Conservation (phyloP, 2,329 filamentous ascomycete species). For the Penicillium italicum region DNA sequence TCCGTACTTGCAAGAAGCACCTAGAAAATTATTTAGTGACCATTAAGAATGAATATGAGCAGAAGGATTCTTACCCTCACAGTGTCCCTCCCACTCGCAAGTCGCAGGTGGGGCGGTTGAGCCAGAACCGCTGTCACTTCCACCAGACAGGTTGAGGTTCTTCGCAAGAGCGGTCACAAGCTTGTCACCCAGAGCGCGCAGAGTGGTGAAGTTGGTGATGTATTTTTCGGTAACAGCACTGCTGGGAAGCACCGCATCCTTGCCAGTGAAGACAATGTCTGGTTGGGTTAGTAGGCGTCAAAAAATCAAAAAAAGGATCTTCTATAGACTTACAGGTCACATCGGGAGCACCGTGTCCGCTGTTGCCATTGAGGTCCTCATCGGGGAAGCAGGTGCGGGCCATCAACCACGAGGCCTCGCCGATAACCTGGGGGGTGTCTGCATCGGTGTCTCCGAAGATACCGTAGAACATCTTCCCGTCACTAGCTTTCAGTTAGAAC, state of each 20-base stretch:
- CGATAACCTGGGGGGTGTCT: constrained; percentile 29
- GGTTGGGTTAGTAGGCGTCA: background rate
- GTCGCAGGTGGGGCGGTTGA: background rate
- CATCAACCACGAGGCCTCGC: constrained; percentile 36
- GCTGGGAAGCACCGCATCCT: constrained; percentile 24
- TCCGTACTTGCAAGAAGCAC: constrained; percentile 11
- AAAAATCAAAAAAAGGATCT: background rate
- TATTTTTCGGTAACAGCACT: constrained; percentile 23
- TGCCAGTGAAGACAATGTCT: constrained; percentile 35
- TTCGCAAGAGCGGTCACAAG: constrained; percentile 22
- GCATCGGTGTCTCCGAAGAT: constrained; percentile 33
- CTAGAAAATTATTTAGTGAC: constrained; percentile 4
- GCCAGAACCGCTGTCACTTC: background rate
- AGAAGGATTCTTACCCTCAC: constrained; percentile 14
- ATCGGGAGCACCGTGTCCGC: constrained; percentile 26
- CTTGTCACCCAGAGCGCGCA: constrained; percentile 27
- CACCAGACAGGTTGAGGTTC: constrained; percentile 17
- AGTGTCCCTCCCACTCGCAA: constrained; percentile 22
- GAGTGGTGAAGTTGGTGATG: constrained; percentile 21
- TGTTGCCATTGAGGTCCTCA: constrained; percentile 27
- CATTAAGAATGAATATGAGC: background rate
- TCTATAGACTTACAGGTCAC: constrained; percentile 28
- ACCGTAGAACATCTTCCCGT: constrained; percentile 35
- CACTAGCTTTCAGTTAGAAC: constrained; percentile 8
- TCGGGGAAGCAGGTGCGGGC: constrained; percentile 33